A percentile compares a stretch with the other conserved stretches of the same genome.
These are phyloP conservation scores for Colletotrichum falcatum DNA, from an alignment of 2,329 filamentous ascomycete genomes.

Conservation along the genomic window DNA sequence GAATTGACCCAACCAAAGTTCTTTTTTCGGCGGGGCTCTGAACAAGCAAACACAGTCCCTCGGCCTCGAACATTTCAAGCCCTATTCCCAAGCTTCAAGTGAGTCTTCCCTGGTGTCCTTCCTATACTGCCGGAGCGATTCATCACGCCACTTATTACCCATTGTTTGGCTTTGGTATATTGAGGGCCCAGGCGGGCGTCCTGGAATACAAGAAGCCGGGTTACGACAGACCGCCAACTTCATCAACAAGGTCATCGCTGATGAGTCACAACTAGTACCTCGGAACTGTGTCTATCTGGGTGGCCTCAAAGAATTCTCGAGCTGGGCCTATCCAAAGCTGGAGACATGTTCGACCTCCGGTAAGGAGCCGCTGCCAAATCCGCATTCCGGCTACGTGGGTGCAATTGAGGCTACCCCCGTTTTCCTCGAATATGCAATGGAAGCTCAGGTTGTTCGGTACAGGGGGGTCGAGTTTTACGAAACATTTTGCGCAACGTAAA, in stretches of 20 bases:
- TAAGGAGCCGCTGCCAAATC: background rate
- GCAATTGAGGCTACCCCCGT: constrained; percentile 40
- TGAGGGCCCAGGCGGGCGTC: constrained; percentile 35
- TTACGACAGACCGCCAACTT: constrained; percentile 43
- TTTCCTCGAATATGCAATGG: constrained; percentile 46
- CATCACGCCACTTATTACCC: constrained; percentile 43
- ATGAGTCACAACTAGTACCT: constrained; percentile 44
- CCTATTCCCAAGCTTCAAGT: constrained; percentile 44
- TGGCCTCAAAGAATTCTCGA: constrained; percentile 47
- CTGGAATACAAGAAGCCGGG: constrained; percentile 43
- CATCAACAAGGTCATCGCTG: constrained; percentile 41
- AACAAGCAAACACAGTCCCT: background rate
- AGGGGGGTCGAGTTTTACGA: constrained; percentile 44
- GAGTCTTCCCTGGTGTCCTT: constrained; percentile 48
- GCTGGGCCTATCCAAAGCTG: constrained; percentile 42
- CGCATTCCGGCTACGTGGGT: background rate
- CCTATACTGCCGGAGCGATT: constrained; percentile 42
- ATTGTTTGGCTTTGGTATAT: constrained; percentile 48
- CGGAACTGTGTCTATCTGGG: constrained; percentile 46
- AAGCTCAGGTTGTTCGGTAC: constrained; percentile 47
- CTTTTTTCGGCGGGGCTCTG: constrained; percentile 13
- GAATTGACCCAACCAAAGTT: background rate
- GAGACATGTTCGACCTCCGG: background rate
- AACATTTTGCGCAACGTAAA: constrained; percentile 37
- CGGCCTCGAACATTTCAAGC: constrained; percentile 43